Percentiles rank a stretch among this genome's conserved stretches.
These are phyloP conservation scores for Suillus hirtellus DNA, from an alignment of 768 basidiomycete species.

Conservation along the genomic window DNA sequence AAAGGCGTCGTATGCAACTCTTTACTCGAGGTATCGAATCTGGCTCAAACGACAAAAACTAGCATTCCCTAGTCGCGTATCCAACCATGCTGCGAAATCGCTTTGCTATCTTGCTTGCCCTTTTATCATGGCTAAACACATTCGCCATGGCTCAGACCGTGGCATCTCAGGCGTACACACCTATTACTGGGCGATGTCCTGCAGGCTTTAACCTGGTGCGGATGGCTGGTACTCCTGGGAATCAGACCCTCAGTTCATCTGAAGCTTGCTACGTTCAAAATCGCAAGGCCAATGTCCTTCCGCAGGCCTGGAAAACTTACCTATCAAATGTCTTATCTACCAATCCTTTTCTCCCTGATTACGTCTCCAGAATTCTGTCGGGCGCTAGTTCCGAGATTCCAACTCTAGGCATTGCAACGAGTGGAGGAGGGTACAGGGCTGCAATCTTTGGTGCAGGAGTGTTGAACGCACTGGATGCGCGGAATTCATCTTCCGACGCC, in stretches of 20 bases:
- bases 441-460: conserved; percentile 56
- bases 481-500: conserved; percentile 42
- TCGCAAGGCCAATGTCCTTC: conserved; percentile 37
- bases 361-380: conserved; percentile 34
- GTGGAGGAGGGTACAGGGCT: conserved; percentile 60
- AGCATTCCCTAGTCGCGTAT: not conserved
- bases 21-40: not conserved
- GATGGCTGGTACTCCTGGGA: conserved; percentile 23
- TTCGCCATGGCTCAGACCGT: conserved; percentile 22
- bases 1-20: not conserved
- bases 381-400: conserved; percentile 28
- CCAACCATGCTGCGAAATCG: not conserved
- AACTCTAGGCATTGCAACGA: conserved; percentile 49
- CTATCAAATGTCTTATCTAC: conserved; percentile 38
- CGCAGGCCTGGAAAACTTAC: conserved; percentile 41
- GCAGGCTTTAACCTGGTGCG: conserved; percentile 30
- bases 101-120: conserved; percentile 6
- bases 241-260: conserved; percentile 35
- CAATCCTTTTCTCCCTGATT: conserved; percentile 31
- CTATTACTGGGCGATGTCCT: conserved; percentile 22
- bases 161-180: conserved; percentile 28
- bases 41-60: not conserved
- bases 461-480: conserved; percentile 48
- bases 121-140: conserved; percentile 7
- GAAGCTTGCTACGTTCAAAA: conserved; percentile 40